A percentile compares a stretch with the other conserved stretches of the same genome.
phyloP scores from a whole-genome alignment of 768 basidiomycete species.

The Suillus brevipes region DNA sequence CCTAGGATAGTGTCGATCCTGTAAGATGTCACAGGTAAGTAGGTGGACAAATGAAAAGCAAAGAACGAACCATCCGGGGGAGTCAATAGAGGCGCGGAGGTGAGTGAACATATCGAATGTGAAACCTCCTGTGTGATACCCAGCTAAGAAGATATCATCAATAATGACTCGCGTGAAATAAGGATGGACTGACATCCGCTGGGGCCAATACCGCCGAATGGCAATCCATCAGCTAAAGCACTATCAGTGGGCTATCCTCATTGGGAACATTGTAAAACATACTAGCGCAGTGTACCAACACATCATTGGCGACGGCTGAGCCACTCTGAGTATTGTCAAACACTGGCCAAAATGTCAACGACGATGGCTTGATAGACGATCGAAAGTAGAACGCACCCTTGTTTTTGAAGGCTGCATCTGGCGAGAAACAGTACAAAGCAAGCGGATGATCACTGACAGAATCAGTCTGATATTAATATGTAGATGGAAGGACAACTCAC shows the following conservation, averaged over 20 bases:
- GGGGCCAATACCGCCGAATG: constrained; percentile 72
- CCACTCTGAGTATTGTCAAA: constrained; percentile 73
- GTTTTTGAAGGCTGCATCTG: constrained; percentile 54
- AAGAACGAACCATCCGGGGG: constrained; percentile 35
- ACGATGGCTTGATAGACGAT: too few species aligned
- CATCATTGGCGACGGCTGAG: constrained; percentile 68
- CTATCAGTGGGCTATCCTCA: neutral
- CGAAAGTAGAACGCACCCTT: constrained; percentile 46
- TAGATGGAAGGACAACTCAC: constrained; percentile 1
- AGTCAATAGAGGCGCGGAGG: constrained; percentile 53
- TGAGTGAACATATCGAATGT: constrained; percentile 81
- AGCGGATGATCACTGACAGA: constrained; percentile 65
- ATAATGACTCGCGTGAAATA: constrained; percentile 1
- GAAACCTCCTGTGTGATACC: constrained; percentile 72
- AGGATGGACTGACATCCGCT: constrained; percentile 60
- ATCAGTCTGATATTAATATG: neutral
- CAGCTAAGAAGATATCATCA: constrained; percentile 41
- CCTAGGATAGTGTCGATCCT: constrained; percentile 29
- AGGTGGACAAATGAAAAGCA: neutral
- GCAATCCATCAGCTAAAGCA: constrained; percentile 54
- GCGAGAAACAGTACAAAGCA: constrained; percentile 74
- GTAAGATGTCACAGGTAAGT: constrained; percentile 5
- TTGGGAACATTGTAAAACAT: constrained; percentile 15
- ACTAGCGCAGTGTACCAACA: constrained; percentile 61
- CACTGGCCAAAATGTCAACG: constrained; percentile 41